Base-by-base conservation (phyloP, 108 stramenopile species). In the Asterionellopsis glacialis region DNA sequence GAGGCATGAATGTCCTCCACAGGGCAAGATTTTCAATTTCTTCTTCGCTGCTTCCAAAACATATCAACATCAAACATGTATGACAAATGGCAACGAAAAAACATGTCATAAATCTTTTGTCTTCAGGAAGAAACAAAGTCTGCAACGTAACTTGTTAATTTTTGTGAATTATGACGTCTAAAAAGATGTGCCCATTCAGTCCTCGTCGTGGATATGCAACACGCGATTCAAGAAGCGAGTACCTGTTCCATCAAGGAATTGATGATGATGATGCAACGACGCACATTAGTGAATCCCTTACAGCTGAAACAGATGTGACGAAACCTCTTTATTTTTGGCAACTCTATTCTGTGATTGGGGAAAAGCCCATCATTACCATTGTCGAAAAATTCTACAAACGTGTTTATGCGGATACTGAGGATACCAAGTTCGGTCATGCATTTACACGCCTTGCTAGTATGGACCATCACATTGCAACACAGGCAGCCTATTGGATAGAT, bases 241-340 rank as follows among this genome's bases (percentile, higher is more conserved):
- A 19, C 47, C 21, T 48, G 16, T 16, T 19, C 2, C 47, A 48
- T 16, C 2, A 48, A 21, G 21, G 21, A 9, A 21, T 48, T 21
- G 21, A 48, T 21, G 47, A 48, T 48, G 9, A 2, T 5, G 47
- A 48, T 21, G 47, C 47, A 1, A 5, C 33, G 2, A 33, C 5
- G 33, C 5, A 33, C 7, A 16, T 48, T 9, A 19, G 19, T 9
- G 47, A 48, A 48, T 48, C 9, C 4, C 47, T 48, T 5, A 5
- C 16, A 48, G 47, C 47, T 21, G 47, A 48, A 1, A 48, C 47
- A 4, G 47, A 48, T 48, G 9, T 21, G 2, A 19, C 47, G 4
- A 48, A 48, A 21, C 64, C 63, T 19, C 33, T 72, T 16, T 72
- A 59, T 38, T 72, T 72, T 60, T 72, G 70, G 70, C 70, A 72